phyloP scores from a whole-genome alignment of 768 basidiomycete species.

The Naematelia aurantialba region DNA sequence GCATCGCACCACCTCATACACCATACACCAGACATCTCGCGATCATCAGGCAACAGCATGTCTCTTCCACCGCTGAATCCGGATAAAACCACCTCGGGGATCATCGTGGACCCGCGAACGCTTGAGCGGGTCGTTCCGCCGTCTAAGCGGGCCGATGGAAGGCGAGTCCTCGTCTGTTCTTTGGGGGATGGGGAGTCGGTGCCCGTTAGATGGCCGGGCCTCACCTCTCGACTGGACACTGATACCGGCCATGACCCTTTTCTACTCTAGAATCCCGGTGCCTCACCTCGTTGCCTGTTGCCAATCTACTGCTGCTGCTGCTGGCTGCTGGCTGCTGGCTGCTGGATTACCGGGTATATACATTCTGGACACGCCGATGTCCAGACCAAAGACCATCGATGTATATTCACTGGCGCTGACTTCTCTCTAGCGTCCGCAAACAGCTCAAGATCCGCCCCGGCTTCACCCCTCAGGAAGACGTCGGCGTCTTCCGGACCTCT shows the following conservation, averaged over 20 bases:
- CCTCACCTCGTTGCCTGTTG: no score
- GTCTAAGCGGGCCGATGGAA: constrained; percentile 75
- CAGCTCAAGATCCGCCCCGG: constrained; percentile 85
- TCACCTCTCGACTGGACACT: no score
- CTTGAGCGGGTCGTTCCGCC: constrained; percentile 85
- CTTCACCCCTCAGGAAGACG: constrained; percentile 91
- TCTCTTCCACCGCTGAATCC: constrained; percentile 73
- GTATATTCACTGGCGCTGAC: neutral
- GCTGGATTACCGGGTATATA: no score
- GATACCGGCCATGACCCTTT: no score
- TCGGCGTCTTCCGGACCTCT: constrained; percentile 75
- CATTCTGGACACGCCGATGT: neutral
- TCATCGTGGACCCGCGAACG: constrained; percentile 77
- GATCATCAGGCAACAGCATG: constrained; percentile 58
- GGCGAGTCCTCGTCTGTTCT: constrained; percentile 58
- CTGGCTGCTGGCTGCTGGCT: no score
- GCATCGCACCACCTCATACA: no score
- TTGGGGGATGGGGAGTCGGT: neutral
- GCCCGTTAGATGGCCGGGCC: no score
- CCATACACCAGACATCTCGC: no score
- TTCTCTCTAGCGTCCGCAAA: constrained; percentile 66
- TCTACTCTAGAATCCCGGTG: no score
- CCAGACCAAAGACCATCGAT: constrained; percentile 3
- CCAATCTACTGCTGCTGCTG: no score
- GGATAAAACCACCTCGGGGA: constrained; percentile 68